Evolutionary conservation across 2,329 filamentous ascomycete species (phyloP).

Genomic region (Botryosphaeria dothidea): DNA sequence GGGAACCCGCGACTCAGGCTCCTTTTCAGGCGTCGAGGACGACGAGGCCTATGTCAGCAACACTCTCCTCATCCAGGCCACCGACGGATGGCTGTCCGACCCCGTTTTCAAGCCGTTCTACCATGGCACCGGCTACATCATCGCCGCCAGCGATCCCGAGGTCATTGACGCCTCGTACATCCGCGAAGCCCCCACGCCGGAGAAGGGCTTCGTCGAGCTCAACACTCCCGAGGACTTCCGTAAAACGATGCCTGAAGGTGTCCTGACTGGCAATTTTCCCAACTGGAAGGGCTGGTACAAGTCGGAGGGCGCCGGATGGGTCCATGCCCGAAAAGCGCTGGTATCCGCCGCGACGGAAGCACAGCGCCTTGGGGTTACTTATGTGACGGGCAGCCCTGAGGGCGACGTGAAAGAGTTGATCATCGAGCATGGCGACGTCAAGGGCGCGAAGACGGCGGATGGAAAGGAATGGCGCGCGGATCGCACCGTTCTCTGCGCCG

Average conservation of each 20-base stretch:
- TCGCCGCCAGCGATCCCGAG: conserved; percentile 44
- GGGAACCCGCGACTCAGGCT: background rate
- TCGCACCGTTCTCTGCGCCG: conserved; percentile 51
- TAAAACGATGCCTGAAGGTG: conserved; percentile 53
- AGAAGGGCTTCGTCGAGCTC: conserved; percentile 33
- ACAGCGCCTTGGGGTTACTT: conserved; percentile 47
- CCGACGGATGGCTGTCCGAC: conserved; percentile 47
- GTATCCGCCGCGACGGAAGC: conserved; percentile 49
- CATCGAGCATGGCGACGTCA: conserved; percentile 36
- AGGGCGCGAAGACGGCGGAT: conserved; percentile 47
- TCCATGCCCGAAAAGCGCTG: conserved; percentile 54
- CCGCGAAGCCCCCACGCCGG: conserved; percentile 30
- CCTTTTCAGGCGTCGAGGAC: conserved; percentile 8
- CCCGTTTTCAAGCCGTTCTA: conserved; percentile 46
- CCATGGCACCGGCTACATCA: conserved; percentile 50
- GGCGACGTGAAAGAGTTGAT: conserved; percentile 44
- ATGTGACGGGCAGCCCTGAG: conserved; percentile 44
- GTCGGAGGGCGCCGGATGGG: conserved; percentile 52
- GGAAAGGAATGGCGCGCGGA: conserved; percentile 44
- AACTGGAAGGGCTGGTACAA: conserved; percentile 55
- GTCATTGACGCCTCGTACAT: conserved; percentile 41
- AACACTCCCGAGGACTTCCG: conserved; percentile 49
- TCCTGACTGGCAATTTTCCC: conserved; percentile 52
- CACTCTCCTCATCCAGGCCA: conserved; percentile 25
- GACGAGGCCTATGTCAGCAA: conserved; percentile 12